Base-by-base conservation (phyloP, 768 basidiomycete species). In the Leccinum broughii region DNA sequence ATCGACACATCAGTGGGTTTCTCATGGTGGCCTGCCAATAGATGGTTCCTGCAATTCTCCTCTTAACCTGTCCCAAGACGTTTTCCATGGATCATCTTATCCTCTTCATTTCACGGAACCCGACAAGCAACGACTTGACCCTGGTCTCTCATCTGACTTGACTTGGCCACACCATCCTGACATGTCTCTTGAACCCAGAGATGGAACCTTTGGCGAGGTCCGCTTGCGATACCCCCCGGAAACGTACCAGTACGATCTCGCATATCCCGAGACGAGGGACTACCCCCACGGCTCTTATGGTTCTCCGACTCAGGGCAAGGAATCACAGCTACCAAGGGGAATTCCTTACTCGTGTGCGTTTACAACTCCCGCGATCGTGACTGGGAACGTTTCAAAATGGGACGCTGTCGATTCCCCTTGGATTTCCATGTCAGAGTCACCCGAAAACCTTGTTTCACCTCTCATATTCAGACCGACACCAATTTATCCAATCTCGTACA, bases 41-140 rank as follows among this genome's bases (percentile, higher is more conserved):
- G 56, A 63, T 24, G 55, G 55, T 54, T 46, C 56, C 5, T 55
- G 53, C 35, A 51, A 46, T 55, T 61, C 59, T 57, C 56, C 58
- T n/a, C 64, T 68, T 17, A 66, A 67, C 8, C 67, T 75, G 24
- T 50, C 62, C 5, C 73, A 75, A 39, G 74, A 76, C 65, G 49
- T 66, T n/a, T 58, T 70, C n/a, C 71, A 71, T 49, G 62, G 64
- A 6, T 64, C 73, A 10, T 55, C 62, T 35, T 58, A 67, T 17
- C 73, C 76, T 15, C 70, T 69, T 22, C 67, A 71, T 17, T 48
- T 64, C 9, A 48, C 62, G 34, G 61, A 65, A 51, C 52, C 61
- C 8, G 68, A 69, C 55, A 68, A 57, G 24, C 56, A 37, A 22
- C 58, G 56, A 34, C n/a, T 57, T 2, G 56, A 52, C 9, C 34